Percentiles rank a stretch among this genome's conserved stretches.
phyloP scores from a whole-genome alignment of 495 filamentous ascomycete genomes.

The Neurospora sp. region DNA sequence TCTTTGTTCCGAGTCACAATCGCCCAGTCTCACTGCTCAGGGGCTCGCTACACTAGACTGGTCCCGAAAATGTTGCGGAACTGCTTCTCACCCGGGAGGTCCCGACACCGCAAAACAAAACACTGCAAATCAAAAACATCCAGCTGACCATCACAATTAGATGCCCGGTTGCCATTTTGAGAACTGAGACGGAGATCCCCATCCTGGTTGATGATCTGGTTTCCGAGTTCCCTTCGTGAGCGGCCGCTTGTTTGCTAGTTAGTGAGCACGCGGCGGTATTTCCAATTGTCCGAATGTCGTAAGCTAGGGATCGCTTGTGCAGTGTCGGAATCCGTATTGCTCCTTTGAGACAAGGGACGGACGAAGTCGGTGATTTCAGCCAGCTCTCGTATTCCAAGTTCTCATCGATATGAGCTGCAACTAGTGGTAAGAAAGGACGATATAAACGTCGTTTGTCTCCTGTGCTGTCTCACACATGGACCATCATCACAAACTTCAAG shows the following conservation, averaged over 20 bases:
- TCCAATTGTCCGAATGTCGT: neutral
- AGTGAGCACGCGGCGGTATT: neutral
- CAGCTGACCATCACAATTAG: constrained; percentile 7
- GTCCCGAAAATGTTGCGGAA: neutral
- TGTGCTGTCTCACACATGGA: neutral
- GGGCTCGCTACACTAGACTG: neutral
- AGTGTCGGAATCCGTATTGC: neutral
- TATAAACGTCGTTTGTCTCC: constrained; percentile 1
- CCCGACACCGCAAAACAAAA: constrained; percentile 3
- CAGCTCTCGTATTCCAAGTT: neutral
- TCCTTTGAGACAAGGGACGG: neutral
- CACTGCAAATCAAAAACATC: neutral
- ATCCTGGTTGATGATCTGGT: neutral
- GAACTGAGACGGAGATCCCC: neutral
- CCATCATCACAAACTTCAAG: neutral
- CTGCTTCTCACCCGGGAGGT: constrained; percentile 9
- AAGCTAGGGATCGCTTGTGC: neutral
- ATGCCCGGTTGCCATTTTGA: neutral
- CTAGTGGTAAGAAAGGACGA: neutral
- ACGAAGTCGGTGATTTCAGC: neutral
- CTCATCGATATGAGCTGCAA: neutral
- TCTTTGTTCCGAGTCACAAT: neutral
- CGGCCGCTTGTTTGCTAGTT: neutral
- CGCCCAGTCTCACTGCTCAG: neutral
- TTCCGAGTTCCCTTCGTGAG: neutral